These are phyloP conservation scores for Blepharisma undulans DNA, from an alignment of 169 alveolate genomes.

Conservation along the genomic window DNA sequence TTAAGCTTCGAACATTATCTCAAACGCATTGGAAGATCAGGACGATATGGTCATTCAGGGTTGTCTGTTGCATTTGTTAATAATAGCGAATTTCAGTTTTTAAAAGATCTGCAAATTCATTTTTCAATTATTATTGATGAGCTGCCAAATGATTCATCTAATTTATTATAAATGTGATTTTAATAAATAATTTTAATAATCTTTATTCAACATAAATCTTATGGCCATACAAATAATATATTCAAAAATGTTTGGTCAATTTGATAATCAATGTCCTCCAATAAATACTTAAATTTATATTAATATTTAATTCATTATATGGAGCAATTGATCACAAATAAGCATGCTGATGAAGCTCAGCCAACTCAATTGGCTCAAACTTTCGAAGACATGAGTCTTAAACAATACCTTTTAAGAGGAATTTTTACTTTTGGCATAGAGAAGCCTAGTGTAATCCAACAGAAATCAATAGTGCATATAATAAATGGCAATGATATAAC, in stretches of 20 bases:
- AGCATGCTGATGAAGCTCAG: too few species aligned
- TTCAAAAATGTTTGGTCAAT: too few species aligned
- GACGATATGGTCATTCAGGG: conserved; percentile 99
- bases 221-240: too few species aligned
- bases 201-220: too few species aligned
- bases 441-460: conserved; percentile 98
- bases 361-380: conserved; percentile 87
- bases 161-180: neutral
- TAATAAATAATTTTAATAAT: too few species aligned
- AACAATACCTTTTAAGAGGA: conserved; percentile 95
- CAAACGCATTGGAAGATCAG: conserved; percentile 99
- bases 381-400: conserved; percentile 94
- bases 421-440: conserved; percentile 98
- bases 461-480: conserved; percentile 97
- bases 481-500: conserved; percentile 97
- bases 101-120: conserved; percentile 96
- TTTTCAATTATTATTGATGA: conserved; percentile 98
- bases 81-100: conserved; percentile 93
- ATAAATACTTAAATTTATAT: too few species aligned
- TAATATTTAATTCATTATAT: too few species aligned
- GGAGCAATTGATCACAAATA: too few species aligned
- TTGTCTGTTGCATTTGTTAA: conserved; percentile 98
- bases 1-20: conserved; percentile 96
- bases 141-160: conserved; percentile 96
- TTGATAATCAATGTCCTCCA: too few species aligned